Evolutionary conservation across 2,329 filamentous ascomycete species (phyloP).

Genomic region (Calonectria leucothoes): DNA sequence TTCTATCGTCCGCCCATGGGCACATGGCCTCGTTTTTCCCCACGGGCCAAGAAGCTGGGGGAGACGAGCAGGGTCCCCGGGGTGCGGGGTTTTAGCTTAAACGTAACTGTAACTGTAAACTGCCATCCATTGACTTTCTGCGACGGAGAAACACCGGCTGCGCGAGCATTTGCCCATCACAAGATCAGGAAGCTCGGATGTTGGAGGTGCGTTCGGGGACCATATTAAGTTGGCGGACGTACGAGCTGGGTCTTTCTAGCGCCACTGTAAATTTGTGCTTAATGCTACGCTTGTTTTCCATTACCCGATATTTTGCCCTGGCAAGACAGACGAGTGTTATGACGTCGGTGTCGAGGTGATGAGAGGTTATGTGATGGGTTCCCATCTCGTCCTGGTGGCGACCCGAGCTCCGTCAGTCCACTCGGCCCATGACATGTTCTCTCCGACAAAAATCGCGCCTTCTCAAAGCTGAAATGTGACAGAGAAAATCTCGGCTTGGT

Average conservation of each 20-base stretch:
- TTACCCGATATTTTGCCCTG: not conserved
- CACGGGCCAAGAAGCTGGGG: constrained; percentile 3
- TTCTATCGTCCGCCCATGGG: not conserved
- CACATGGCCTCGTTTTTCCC: not conserved
- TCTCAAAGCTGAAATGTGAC: not conserved
- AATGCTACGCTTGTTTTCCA: not conserved
- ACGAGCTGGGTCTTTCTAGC: not conserved
- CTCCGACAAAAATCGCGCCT: not conserved
- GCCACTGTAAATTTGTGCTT: not conserved
- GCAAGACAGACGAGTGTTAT: not conserved
- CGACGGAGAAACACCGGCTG: not conserved
- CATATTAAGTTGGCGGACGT: not conserved
- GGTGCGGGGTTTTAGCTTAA: constrained; percentile 14
- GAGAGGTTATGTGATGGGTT: not conserved
- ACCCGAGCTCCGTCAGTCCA: not conserved
- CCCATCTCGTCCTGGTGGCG: not conserved
- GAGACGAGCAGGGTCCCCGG: not conserved
- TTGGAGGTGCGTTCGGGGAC: not conserved
- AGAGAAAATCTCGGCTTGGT: not conserved
- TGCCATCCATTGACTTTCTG: not conserved
- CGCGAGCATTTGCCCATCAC: not conserved
- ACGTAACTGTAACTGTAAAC: not conserved
- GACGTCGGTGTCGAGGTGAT: not conserved
- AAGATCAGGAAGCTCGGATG: not conserved
- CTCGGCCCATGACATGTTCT: not conserved